Conservation (phyloP, 495 filamentous ascomycete genomes). For the Neurospora terricola region DNA sequence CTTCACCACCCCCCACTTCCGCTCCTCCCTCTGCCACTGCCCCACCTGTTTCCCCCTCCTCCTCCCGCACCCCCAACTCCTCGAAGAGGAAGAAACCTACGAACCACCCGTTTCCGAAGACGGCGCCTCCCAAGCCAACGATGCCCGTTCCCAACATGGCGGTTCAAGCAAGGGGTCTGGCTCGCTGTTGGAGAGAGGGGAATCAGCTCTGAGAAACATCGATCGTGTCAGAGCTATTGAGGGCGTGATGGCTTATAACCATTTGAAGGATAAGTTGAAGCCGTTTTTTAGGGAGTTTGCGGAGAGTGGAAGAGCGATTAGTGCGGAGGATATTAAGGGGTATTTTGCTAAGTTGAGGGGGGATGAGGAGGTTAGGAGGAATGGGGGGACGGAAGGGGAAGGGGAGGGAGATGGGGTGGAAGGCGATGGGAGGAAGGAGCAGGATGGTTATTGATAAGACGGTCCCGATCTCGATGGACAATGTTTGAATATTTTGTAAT, state of each 20-base stretch:
- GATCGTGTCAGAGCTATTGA: slow-evolving; percentile 91
- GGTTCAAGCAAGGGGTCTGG: slow-evolving; percentile 36
- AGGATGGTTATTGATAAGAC: slow-evolving; percentile 45
- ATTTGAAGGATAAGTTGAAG: slow-evolving; percentile 88
- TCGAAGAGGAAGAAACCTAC: slow-evolving; percentile 89
- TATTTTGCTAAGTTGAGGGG: slow-evolving; percentile 92
- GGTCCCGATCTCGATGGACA: neutral
- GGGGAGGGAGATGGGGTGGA: slow-evolving; percentile 28
- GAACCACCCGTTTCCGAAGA: slow-evolving; percentile 67
- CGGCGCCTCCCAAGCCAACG: neutral
- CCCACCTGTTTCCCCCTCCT: slow-evolving; percentile 66
- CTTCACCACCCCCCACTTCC: slow-evolving; percentile 61
- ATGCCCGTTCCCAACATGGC: no score
- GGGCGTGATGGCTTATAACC: slow-evolving; percentile 94
- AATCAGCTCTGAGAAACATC: slow-evolving; percentile 78
- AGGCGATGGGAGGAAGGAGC: slow-evolving; percentile 44
- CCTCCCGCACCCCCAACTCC: slow-evolving; percentile 57
- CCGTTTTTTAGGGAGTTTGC: slow-evolving; percentile 88
- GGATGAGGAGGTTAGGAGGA: slow-evolving; percentile 53
- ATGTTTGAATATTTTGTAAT: neutral
- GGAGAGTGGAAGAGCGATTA: slow-evolving; percentile 70
- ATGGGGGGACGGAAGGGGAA: slow-evolving; percentile 25
- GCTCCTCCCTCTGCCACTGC: slow-evolving; percentile 68
- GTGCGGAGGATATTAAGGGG: slow-evolving; percentile 87
- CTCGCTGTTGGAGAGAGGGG: slow-evolving; percentile 78